Base-by-base conservation (phyloP, 2,329 filamentous ascomycete genomes). In the Colletotrichum plurivorum region DNA sequence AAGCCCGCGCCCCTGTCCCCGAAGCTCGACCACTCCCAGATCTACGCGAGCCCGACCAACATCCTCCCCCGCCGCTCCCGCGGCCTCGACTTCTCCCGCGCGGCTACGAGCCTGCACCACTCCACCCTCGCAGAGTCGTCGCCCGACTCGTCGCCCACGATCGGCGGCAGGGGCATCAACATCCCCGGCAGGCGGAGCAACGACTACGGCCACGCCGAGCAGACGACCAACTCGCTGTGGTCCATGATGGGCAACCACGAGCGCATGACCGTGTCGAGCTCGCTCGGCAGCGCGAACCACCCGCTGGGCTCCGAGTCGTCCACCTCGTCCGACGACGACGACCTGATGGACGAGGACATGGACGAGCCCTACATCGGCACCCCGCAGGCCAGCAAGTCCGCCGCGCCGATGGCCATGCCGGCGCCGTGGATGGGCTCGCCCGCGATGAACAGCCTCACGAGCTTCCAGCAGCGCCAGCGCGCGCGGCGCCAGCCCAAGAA, bases 91-190 rank as follows among this genome's bases (percentile, higher is more conserved):
- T 98, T 97, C 80, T 95, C 95, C 48, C 89, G 95, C 73, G 95
- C 95, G 12, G 96, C 94, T 71, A 98, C 95, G 12, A 97, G 95
- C 77, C 86, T 99, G 22, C 96, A 98, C 81, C 96, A 98, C 80
- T 98, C 95, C 16, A 98, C 93, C 0, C 88, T 98, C 9, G 95
- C 95, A 64, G 94, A 97, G 78, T 93, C 93, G 1, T 96, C 93
- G 5, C 94, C 95, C 4, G 94, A 97, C 78, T 96, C 94, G 0
- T 98, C 95, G 0, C 96, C 96, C 0, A 95, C 92, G 13, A 91
- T 96, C 63, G 90, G 92, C 48, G 90, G 92, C 45, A 81, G 84
- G 71, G 89, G 86, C 27, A 88, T 91, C 84, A 89, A 87, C 75
- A 91, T 91, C 56, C 89, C 89, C 8, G 82, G 82, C 49, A 83